These are phyloP conservation scores for Hericium erinaceus DNA, from an alignment of 768 basidiomycete species.

Conservation along the genomic window DNA sequence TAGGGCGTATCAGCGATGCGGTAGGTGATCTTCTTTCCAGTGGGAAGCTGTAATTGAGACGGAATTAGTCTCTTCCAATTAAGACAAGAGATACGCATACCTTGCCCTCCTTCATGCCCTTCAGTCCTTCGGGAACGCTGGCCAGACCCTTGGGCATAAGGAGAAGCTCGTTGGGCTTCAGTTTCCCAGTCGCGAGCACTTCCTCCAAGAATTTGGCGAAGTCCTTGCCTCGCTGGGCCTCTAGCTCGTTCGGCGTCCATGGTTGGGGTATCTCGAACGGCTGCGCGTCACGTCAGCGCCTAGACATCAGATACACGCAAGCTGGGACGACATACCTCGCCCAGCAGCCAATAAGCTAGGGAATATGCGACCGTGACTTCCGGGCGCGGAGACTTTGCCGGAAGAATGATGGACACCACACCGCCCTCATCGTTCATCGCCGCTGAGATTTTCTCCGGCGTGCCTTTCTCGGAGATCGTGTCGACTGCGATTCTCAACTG, in stretches of 20 bases:
- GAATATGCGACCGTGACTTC: background rate
- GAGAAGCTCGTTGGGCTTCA: slow-evolving; percentile 19
- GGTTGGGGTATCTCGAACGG: slow-evolving; percentile 12
- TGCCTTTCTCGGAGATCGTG: slow-evolving; percentile 5
- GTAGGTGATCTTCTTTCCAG: background rate
- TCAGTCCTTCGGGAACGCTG: slow-evolving; percentile 12
- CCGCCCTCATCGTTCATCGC: slow-evolving; percentile 7
- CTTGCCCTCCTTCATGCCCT: background rate
- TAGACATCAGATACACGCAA: background rate
- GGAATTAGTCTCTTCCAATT: background rate
- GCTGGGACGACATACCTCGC: background rate
- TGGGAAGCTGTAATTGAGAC: background rate
- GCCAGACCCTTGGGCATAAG: slow-evolving; percentile 17
- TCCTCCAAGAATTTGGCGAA: slow-evolving; percentile 9
- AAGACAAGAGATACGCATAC: background rate
- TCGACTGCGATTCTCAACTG: slow-evolving; percentile 13
- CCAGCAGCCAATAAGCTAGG: background rate
- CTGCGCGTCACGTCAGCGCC: background rate
- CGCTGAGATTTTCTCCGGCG: background rate
- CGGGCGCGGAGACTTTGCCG: background rate
- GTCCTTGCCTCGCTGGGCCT: background rate
- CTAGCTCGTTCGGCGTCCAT: slow-evolving; percentile 3
- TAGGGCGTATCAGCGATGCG: background rate
- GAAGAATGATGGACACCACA: background rate
- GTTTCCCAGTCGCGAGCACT: slow-evolving; percentile 10